phyloP scores from a whole-genome alignment of 2,329 filamentous ascomycete genomes.

The Dothidotthia symphoricarpi region DNA sequence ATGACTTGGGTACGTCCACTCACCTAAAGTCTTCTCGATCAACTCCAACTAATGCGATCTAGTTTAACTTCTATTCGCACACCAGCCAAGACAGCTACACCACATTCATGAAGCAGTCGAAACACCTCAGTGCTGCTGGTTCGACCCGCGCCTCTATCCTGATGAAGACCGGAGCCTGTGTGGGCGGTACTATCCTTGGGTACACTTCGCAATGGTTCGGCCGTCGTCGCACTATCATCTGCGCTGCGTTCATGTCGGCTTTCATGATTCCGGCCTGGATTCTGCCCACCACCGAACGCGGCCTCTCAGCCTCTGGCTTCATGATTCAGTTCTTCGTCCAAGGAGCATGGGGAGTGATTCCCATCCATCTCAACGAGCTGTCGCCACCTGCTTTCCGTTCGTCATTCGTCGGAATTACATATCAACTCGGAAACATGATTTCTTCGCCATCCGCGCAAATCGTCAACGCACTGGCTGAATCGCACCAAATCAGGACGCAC shows the following conservation, averaged over 20 bases:
- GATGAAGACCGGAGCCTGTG: conserved; percentile 75
- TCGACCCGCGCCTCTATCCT: conserved; percentile 75
- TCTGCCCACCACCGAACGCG: conserved; percentile 58
- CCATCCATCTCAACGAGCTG: conserved; percentile 71
- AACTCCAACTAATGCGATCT: conserved; percentile 35
- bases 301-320: conserved; percentile 64
- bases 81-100: conserved; percentile 80
- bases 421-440: conserved; percentile 74
- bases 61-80: conserved; percentile 65
- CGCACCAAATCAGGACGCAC: conserved; percentile 48
- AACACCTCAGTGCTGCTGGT: conserved; percentile 62
- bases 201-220: conserved; percentile 75
- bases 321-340: conserved; percentile 60
- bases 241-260: conserved; percentile 59
- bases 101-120: conserved; percentile 73
- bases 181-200: conserved; percentile 70
- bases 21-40: no score
- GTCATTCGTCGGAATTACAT: conserved; percentile 68
- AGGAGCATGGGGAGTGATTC: conserved; percentile 48
- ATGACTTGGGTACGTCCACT: conserved; percentile 69
- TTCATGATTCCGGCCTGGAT: conserved; percentile 69
- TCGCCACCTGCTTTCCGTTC: conserved; percentile 69
- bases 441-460: conserved; percentile 73
- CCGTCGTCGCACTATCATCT: conserved; percentile 66
- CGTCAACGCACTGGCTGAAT: conserved; percentile 70